Evolutionary conservation across 2,329 filamentous ascomycete genomes (phyloP), one percentile per base, ranked within the genome.

Genomic region (Herpotrichia juniperi): DNA sequence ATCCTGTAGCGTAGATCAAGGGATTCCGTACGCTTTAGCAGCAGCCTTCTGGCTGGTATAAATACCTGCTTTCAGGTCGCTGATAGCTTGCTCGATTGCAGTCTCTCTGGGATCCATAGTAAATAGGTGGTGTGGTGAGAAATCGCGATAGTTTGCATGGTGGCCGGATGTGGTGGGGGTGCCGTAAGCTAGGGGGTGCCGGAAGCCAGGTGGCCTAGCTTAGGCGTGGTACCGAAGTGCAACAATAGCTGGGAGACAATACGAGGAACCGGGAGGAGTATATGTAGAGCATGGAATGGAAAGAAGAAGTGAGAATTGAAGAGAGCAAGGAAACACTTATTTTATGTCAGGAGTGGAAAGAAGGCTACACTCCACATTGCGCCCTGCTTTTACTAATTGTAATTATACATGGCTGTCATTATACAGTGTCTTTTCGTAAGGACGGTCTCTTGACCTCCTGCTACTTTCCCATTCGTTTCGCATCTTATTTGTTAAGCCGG

Each of bases 401-500:
- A 53, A 37, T 44, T 45, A 14, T 42, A 50, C 40, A 50, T n/a
- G 26, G 16, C 21, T n/a, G 3, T 39, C 35, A 16, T 43, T 28
- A 16, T 43, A 42, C 46, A 30, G n/a, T 30, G 26, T 25, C 21
- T 11, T 28, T 37, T 25, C 14, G 8, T 25, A 12, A 10, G 10
- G 12, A 26, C 22, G n/a, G 9, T 14, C 34, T 40, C 35, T 43
- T 34, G 17, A n/a, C 35, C 7, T 28, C 30, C 21, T 35, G 26
- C 31, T 42, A 46, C 19, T 39, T 43, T 26, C 8, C 30, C 24
- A 30, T 39, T 21, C 30, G 4, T 8, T n/a, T 37, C 24, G 3
- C 48, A 9, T 48, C 19, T 24, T 57, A 58, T 50, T 63, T 66
- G 50, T 58, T 58, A 12, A 65, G 63, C 56, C 71, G 66, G 63